A percentile compares a stretch with the other conserved stretches of the same genome.
Conservation (phyloP, 1,139 yeast genomes). For the Hemisphaericaspora lyxosophila region DNA sequence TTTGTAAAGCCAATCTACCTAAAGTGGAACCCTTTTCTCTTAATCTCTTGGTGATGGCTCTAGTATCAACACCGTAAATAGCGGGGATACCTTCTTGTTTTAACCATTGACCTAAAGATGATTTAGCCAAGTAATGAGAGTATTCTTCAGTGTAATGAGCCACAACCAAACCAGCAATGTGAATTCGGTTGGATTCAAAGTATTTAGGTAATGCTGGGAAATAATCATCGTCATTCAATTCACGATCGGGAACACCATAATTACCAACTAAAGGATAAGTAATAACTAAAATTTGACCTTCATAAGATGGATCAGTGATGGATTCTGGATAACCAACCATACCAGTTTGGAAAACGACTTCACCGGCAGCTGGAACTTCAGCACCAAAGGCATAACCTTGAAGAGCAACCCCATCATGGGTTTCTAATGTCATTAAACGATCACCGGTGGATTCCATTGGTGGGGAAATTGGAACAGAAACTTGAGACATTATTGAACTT, state of each 20-base stretch:
- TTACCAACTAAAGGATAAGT: constrained; percentile 97
- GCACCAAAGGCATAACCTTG: constrained; percentile 99
- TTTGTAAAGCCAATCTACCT: constrained; percentile 76
- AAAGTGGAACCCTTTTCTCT: constrained; percentile 91
- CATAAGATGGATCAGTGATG: constrained; percentile 97
- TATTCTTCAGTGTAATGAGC: constrained; percentile 96
- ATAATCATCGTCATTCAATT: constrained; percentile 66
- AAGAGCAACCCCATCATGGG: constrained; percentile 83
- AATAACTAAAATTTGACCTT: constrained; percentile 95
- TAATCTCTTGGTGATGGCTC: constrained; percentile 89
- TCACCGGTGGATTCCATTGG: constrained; percentile 82
- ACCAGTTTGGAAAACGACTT: constrained; percentile 98
- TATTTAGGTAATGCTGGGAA: constrained; percentile 80
- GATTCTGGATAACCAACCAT: constrained; percentile 99
- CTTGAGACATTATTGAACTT: constrained; percentile 13
- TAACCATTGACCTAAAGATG: constrained; percentile 93
- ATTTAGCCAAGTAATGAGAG: constrained; percentile 89
- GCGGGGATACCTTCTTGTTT: constrained; percentile 92
- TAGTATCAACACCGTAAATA: constrained; percentile 95
- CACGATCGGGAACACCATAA: constrained; percentile 97
- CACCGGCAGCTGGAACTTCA: constrained; percentile 86
- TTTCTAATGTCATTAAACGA: constrained; percentile 84
- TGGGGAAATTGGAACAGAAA: constrained; percentile 79
- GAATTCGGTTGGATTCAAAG: constrained; percentile 89
- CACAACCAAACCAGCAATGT: constrained; percentile 95